Evolutionary conservation across 179 eudicot genomes (phyloP), one percentile per base, ranked within the genome.

Genomic region (Actinidia arguta): DNA sequence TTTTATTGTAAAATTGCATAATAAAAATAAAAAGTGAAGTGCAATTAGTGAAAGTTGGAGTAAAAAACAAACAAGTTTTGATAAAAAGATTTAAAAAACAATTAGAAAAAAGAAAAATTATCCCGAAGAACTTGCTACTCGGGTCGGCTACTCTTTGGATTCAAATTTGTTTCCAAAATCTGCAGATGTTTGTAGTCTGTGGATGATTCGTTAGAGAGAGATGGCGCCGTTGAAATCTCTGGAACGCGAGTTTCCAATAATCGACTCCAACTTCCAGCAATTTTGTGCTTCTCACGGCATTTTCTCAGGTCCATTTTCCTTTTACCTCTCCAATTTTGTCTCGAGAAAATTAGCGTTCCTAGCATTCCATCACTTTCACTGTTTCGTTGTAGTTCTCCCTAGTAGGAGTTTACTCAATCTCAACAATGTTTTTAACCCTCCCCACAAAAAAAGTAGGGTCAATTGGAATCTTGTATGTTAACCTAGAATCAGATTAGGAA

Each of bases 221-320:
- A 92, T 92, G 94, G 87, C 90, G 31, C 87, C 92, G 22, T 78
- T 92, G 70, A 88, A 79, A 73, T 83, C 87, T 77, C 82, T 92
- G 75, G 88, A 88, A 86, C 50, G n/a, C 25, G 84, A 87, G 14
- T 82, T 82, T 68, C 89, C 90, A 1, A 59, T 86, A 58, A 82
- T 92, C 39, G 89, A 92, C 76, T 85, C 88, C 78, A 74, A 73
- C 24, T 89, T 92, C 85, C 86, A 80, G 70, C 79, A 80, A 4
- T 92, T 92, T 78, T 92, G 93, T 67, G 86, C 94, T 17, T 81
- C 90, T 62, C 88, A 86, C 16, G 88, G 85, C 68, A 87, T 90
- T 76, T 86, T 83, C 76, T 84, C 93, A 56, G 92, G 94, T 91
- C 44, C 8, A 11, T 9, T 80, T 56, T 39, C 5, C 31, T 69